phyloP scores from a whole-genome alignment of 257 asterid species.

The Nicotiana sylvestris region DNA sequence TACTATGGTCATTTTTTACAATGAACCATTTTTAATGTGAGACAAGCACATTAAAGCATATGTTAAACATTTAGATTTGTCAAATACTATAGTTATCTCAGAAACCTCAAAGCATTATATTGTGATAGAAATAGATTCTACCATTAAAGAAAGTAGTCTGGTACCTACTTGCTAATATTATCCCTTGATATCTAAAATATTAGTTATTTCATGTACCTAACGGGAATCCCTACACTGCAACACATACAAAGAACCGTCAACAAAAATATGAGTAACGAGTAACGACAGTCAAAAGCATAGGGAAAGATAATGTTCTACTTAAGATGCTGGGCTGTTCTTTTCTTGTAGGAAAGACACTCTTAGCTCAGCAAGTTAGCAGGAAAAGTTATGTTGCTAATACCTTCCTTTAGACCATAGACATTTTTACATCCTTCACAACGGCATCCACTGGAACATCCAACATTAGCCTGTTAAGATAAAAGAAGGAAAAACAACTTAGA shows the following conservation, averaged over 20 bases:
- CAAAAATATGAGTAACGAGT: no score
- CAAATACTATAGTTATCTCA: neutral
- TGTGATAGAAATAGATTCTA: neutral
- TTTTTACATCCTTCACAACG: constrained; percentile 85
- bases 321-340: neutral
- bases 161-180: neutral
- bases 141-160: neutral
- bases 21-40: neutral
- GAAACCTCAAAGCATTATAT: neutral
- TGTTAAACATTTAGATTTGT: neutral
- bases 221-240: neutral
- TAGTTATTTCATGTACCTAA: neutral
- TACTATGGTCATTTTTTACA: neutral
- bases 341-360: neutral
- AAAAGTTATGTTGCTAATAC: constrained; percentile 28
- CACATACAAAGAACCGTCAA: neutral
- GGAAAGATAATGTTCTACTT: neutral
- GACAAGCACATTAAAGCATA: neutral
- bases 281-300: neutral
- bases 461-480: constrained; percentile 47
- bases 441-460: constrained; percentile 87
- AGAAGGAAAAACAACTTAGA: neutral
- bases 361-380: neutral
- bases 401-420: constrained; percentile 60
- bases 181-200: neutral